Evolutionary conservation across 257 asterid species (phyloP).

Genomic region (Solanum clarkiae): DNA sequence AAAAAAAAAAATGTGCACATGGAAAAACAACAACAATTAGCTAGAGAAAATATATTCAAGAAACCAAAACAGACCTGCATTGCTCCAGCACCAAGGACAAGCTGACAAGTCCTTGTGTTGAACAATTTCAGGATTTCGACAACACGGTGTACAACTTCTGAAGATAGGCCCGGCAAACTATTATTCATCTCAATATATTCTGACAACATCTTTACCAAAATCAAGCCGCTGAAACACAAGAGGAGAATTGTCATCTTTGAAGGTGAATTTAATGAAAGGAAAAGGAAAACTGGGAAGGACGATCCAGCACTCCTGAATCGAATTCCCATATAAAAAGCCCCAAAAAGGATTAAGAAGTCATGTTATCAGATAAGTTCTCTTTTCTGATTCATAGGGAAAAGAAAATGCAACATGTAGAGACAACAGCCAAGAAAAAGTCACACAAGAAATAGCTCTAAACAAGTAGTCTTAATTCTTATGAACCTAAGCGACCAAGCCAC

Average conservation of each 20-base stretch:
- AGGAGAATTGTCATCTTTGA: slow-evolving; percentile 1
- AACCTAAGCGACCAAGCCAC: not conserved
- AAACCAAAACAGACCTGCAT: slow-evolving; percentile 54
- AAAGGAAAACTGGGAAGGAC: not conserved
- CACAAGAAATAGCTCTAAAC: not conserved
- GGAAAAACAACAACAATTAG: not conserved
- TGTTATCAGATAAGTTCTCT: not conserved
- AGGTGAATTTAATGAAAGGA: not conserved
- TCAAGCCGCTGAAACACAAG: slow-evolving; percentile 60
- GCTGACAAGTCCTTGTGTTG: slow-evolving; percentile 93
- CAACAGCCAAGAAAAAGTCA: not conserved
- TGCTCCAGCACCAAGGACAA: slow-evolving; percentile 99
- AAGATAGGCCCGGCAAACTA: slow-evolving; percentile 65
- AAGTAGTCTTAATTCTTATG: not conserved
- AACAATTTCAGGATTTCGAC: slow-evolving; percentile 88
- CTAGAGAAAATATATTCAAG: not conserved
- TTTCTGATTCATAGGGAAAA: not conserved
- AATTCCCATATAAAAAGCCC: not conserved
- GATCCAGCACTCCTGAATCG: not conserved
- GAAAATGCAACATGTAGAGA: not conserved
- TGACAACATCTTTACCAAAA: slow-evolving; percentile 92
- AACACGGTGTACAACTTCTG: slow-evolving; percentile 88
- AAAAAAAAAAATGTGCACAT: too few relatives aligned
- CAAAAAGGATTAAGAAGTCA: not conserved
- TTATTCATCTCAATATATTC: slow-evolving; percentile 79